These are phyloP conservation scores for Fusarium proliferatum DNA, from an alignment of 2,329 filamentous ascomycete genomes.

Conservation along the genomic window DNA sequence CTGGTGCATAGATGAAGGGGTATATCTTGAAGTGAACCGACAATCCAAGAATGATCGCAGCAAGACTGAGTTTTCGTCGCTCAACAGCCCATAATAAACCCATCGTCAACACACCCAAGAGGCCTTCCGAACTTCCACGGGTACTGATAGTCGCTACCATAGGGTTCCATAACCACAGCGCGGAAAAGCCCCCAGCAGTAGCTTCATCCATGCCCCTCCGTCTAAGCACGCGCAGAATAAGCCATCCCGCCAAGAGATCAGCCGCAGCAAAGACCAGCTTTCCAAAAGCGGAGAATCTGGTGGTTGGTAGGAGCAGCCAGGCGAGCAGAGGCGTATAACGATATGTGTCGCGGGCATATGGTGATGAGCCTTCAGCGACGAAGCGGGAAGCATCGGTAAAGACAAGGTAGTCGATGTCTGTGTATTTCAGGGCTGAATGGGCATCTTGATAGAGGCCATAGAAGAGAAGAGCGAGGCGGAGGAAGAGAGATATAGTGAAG, in stretches of 20 bases:
- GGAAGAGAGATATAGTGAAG: constrained; percentile 67
- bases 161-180: constrained; percentile 94
- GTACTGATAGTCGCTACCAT: constrained; percentile 99
- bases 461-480: constrained; percentile 79
- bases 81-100: constrained; percentile 86
- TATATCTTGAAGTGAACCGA: constrained; percentile 99
- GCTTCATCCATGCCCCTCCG: constrained; percentile 59
- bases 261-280: constrained; percentile 87
- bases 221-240: constrained; percentile 64
- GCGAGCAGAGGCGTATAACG: constrained; percentile 95
- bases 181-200: constrained; percentile 78
- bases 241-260: constrained; percentile 86
- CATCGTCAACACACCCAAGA: constrained; percentile 86
- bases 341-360: constrained; percentile 93
- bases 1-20: constrained; percentile 91
- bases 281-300: constrained; percentile 80
- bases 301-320: constrained; percentile 88
- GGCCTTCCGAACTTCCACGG: constrained; percentile 89
- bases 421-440: constrained; percentile 93
- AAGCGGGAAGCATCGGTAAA: constrained; percentile 95
- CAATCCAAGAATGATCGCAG: constrained; percentile 81
- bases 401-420: constrained; percentile 98
- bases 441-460: constrained; percentile 96
- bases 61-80: constrained; percentile 68
- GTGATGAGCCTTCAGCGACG: constrained; percentile 73